phyloP scores from a whole-genome alignment of 306 rosid genomes.

The Dalbergia oliveri region DNA sequence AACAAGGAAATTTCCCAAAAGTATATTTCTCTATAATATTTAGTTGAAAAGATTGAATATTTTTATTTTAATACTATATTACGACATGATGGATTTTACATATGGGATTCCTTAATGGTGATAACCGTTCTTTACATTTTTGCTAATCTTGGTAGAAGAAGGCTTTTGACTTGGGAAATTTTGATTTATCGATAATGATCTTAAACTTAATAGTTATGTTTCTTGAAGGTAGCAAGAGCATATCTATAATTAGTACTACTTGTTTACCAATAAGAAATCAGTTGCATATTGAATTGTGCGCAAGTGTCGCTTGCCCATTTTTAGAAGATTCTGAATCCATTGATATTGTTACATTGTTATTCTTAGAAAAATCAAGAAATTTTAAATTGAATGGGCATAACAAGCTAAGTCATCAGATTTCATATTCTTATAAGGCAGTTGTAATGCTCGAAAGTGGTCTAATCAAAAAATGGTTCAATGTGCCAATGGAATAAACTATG shows the following conservation, averaged over 20 bases:
- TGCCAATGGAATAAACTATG: conserved; percentile 38
- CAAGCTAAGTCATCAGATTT: conserved; percentile 34
- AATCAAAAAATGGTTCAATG: conserved; percentile 44
- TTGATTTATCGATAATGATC: conserved; percentile 52
- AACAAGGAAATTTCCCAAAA: too few species aligned
- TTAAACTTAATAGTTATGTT: conserved; percentile 69
- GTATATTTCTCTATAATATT: too few species aligned
- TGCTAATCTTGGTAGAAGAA: conserved; percentile 69
- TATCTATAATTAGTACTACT: conserved; percentile 47
- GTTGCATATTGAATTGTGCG: conserved; percentile 50
- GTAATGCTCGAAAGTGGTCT: conserved; percentile 38
- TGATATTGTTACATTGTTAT: conserved; percentile 54
- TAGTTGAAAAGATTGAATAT: too few species aligned
- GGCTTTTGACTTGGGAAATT: conserved; percentile 52
- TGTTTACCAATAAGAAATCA: conserved; percentile 50
- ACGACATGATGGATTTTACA: too few species aligned
- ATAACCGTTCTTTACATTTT: conserved; percentile 72
- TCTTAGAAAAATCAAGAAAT: conserved; percentile 56
- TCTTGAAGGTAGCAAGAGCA: conserved; percentile 59
- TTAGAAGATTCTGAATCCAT: conserved; percentile 60
- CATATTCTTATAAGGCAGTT: conserved; percentile 35
- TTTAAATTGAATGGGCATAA: conserved; percentile 38
- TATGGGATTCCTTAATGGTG: conserved; percentile 51
- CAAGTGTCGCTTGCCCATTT: conserved; percentile 71
- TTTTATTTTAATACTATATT: too few species aligned